phyloP scores from a whole-genome alignment of 2,329 filamentous ascomycete genomes.

The Aspergillus melleus region DNA sequence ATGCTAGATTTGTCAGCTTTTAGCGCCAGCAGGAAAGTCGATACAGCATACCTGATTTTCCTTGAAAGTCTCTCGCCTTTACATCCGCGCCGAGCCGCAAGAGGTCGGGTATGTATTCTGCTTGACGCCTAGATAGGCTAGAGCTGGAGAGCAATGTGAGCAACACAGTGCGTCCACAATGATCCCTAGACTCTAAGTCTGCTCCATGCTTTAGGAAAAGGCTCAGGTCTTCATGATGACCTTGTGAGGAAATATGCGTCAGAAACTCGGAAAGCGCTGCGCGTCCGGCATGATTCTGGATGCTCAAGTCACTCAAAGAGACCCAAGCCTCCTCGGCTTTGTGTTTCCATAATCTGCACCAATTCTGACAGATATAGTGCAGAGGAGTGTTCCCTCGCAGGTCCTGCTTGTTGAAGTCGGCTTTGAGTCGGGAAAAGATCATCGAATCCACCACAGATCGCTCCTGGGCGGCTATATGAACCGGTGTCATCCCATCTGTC shows the following conservation, averaged over 20 bases:
- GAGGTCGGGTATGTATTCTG: background rate
- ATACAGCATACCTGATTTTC: slow-evolving; percentile 1
- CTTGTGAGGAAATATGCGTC: too few species aligned
- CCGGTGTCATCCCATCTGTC: background rate
- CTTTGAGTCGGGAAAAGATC: background rate
- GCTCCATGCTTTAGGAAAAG: background rate
- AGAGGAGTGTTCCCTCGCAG: slow-evolving; percentile 4
- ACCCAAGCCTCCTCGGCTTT: too few species aligned
- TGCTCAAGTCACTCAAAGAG: background rate
- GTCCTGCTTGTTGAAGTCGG: slow-evolving; percentile 2
- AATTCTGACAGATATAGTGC: background rate
- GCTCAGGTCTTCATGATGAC: background rate
- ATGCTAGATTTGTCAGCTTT: too few species aligned
- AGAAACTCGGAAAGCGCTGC: background rate
- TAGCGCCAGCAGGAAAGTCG: background rate
- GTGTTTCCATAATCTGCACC: too few species aligned
- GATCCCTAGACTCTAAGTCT: background rate
- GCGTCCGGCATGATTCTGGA: slow-evolving; percentile 4
- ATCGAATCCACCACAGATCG: background rate
- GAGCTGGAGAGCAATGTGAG: background rate
- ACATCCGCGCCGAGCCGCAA: slow-evolving; percentile 3
- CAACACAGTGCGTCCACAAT: background rate
- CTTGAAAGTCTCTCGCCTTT: slow-evolving; percentile 3
- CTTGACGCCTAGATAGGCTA: background rate
- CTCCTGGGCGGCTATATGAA: background rate